Conservation (phyloP, 768 basidiomycete genomes). For the Phylloporus sp. region DNA sequence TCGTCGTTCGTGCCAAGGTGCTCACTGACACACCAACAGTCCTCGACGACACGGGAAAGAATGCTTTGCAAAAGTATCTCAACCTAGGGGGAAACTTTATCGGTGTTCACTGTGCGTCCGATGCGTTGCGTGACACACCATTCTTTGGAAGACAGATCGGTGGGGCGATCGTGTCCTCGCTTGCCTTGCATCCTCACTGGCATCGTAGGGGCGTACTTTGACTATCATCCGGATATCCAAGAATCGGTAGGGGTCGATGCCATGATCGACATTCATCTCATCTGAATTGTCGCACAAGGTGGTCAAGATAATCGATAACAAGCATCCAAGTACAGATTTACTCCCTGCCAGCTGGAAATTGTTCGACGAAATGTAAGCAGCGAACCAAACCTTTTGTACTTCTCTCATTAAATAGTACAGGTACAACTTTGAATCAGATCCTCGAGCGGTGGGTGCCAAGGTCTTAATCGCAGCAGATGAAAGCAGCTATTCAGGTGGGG, state of each 20-base stretch:
- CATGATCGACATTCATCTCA: neutral
- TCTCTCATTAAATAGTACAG: constrained; percentile 28
- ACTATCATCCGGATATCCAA: constrained; percentile 66
- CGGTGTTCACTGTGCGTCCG: constrained; percentile 64
- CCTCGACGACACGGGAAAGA: constrained; percentile 54
- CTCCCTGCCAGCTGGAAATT: constrained; percentile 52
- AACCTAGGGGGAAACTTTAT: constrained; percentile 69
- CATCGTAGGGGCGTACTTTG: constrained; percentile 56
- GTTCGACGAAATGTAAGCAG: constrained; percentile 55
- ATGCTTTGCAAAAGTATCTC: constrained; percentile 61
- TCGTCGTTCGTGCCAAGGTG: neutral
- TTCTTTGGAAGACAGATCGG: constrained; percentile 60
- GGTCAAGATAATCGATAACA: constrained; percentile 50
- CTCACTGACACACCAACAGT: constrained; percentile 32
- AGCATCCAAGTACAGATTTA: constrained; percentile 60
- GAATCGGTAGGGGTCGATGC: constrained; percentile 51
- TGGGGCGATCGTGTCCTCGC: constrained; percentile 18
- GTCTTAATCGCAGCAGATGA: constrained; percentile 67
- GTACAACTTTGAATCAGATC: constrained; percentile 74
- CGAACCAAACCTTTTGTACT: neutral
- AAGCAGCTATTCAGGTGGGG: constrained; percentile 53
- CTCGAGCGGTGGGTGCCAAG: constrained; percentile 55
- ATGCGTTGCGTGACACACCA: constrained; percentile 52
- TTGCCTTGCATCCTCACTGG: neutral
- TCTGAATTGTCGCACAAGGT: constrained; percentile 36